Conservation (phyloP, 768 basidiomycete species). For the Chalciporus piperatus region DNA sequence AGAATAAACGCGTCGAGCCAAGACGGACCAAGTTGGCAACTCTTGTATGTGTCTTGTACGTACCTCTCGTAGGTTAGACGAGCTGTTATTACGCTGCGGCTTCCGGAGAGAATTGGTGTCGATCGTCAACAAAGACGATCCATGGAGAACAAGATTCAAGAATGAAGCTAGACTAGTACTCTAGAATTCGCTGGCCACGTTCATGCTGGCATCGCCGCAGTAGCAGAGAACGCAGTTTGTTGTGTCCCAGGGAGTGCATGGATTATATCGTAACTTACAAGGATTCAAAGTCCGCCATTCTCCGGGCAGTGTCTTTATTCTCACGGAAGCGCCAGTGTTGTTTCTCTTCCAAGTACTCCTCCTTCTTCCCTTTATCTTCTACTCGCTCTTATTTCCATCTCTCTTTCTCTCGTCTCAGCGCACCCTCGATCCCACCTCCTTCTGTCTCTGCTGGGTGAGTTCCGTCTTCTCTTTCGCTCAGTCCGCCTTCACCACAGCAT, state of each 20-base stretch:
- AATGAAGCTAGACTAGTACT: too few species aligned
- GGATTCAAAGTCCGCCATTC: constrained; percentile 46
- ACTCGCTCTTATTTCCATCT: constrained; percentile 28
- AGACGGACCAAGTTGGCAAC: too few species aligned
- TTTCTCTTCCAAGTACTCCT: constrained; percentile 38
- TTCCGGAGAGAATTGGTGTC: too few species aligned
- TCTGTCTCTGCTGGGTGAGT: constrained; percentile 25
- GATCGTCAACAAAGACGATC: too few species aligned
- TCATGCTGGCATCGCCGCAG: background rate
- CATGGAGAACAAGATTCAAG: too few species aligned
- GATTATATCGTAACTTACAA: constrained; percentile 16
- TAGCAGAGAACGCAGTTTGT: background rate
- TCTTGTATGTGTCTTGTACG: too few species aligned
- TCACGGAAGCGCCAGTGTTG: constrained; percentile 44
- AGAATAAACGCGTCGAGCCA: background rate
- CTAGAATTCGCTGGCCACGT: background rate
- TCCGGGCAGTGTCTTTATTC: constrained; percentile 26
- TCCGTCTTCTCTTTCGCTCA: background rate
- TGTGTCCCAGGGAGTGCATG: background rate
- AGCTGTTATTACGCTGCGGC: too few species aligned
- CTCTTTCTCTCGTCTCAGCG: constrained; percentile 19
- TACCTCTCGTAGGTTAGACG: too few species aligned
- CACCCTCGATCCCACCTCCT: constrained; percentile 12
- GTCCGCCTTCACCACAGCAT: constrained; percentile 8
- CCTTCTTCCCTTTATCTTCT: constrained; percentile 27